Evolutionary conservation across 129 eudicot species (phyloP).

Genomic region (Centrapalus pauciflorus): DNA sequence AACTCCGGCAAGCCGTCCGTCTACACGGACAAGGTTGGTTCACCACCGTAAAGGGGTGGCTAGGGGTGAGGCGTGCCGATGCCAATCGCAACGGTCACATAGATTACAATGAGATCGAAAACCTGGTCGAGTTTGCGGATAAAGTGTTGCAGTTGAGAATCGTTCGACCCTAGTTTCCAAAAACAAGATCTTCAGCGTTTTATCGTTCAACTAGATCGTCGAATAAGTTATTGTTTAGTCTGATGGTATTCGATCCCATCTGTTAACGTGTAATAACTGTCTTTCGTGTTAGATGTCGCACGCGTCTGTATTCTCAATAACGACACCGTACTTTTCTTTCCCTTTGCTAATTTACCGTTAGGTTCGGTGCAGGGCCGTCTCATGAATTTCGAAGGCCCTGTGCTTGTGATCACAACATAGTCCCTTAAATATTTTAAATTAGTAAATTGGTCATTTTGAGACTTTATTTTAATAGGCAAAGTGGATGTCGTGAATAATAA

Average conservation of each 20-base stretch:
- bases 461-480: too few species aligned
- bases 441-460: too few species aligned
- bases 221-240: neutral
- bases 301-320: too few species aligned
- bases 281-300: too few species aligned
- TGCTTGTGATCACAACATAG: too few species aligned
- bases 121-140: slow-evolving; percentile 28
- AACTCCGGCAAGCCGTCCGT: slow-evolving; percentile 22
- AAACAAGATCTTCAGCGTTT: neutral
- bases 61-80: slow-evolving; percentile 23
- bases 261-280: neutral
- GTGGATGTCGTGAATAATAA: too few species aligned
- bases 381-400: too few species aligned
- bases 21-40: slow-evolving; percentile 27
- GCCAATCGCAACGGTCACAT: slow-evolving; percentile 25
- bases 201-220: too few species aligned
- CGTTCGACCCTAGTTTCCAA: neutral
- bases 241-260: neutral
- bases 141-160: slow-evolving; percentile 8
- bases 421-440: too few species aligned
- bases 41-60: slow-evolving; percentile 1
- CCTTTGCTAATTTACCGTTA: too few species aligned
- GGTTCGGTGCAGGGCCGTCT: too few species aligned
- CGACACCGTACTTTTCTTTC: neutral
- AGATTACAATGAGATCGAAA: slow-evolving; percentile 23